Evolutionary conservation across 768 basidiomycete genomes (phyloP), one percentile per base, ranked within the genome.

Genomic region (Phanerochaete carnosa): DNA sequence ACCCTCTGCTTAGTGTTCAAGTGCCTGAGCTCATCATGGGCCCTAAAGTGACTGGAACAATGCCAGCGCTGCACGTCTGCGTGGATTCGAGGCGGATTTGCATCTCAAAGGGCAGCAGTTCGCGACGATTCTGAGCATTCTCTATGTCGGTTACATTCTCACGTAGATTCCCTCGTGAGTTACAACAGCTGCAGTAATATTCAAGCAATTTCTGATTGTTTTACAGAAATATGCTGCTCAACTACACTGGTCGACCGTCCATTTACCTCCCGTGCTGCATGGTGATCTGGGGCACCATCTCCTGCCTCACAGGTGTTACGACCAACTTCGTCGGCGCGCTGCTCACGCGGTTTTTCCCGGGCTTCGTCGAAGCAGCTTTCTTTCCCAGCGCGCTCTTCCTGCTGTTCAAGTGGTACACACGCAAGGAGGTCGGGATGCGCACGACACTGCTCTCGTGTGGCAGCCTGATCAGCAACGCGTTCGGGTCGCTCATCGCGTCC

Each of bases 81-180:
- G 83, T 30, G 90, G 90, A 0, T 88, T 92, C 57, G 86, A 89
- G 68, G 76, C 78, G 55, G 89, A 91, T 71, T 75, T 92, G 39
- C 74, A 80, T 37, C 75, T 92, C 11, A 71, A 81, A 63, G 88
- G 84, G 19, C 73, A 78, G 55, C 79, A 92, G 64, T 92, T 90
- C 65, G 81, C 85, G 7, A 85, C 88, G 0, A 72, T 91, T 13
- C 72, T 92, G 39, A 85, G 85, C 16, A 81, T 87, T 47, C 77
- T 89, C 35, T 89, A 88, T 64, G 76, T 87, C 25, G 88, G 88
- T 13, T 91, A 91, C 67, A 88, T 88, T 60, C 72, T 88, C 37
- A 90, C 90, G 89, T 90, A 92, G 70, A 80, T 92, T 58, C 89
- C 89, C 25, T 88, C 86, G 85, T 87, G 65, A 65, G 86, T 75